phyloP scores from a whole-genome alignment of 2,329 filamentous ascomycete species.

The Fonsecaea monophora region DNA sequence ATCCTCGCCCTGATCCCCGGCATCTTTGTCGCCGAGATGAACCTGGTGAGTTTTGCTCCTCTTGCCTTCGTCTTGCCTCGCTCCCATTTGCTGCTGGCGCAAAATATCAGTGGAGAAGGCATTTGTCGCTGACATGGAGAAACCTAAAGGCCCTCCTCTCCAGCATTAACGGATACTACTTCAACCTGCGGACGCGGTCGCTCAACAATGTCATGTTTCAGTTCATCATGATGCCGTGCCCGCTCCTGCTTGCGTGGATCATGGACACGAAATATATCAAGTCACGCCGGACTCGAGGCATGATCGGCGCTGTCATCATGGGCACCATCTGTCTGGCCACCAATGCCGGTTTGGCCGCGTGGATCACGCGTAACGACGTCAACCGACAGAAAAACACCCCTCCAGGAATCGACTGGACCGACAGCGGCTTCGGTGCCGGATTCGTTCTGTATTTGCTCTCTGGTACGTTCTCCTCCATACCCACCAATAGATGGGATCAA shows the following conservation, averaged over 20 bases:
- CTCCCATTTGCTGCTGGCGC: not conserved
- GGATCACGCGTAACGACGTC: conserved; percentile 29
- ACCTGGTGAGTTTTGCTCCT: conserved; percentile 23
- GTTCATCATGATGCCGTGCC: conserved; percentile 34
- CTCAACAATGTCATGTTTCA: conserved; percentile 38
- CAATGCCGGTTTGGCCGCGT: conserved; percentile 32
- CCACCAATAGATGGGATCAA: not conserved
- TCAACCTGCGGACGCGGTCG: conserved; percentile 37
- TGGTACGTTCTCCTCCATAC: conserved; percentile 12
- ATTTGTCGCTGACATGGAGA: not conserved
- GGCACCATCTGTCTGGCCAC: conserved; percentile 28
- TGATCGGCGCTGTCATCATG: conserved; percentile 30
- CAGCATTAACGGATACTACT: conserved; percentile 34
- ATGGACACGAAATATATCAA: conserved; percentile 42
- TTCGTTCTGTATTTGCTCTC: conserved; percentile 33
- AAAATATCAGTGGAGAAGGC: not conserved
- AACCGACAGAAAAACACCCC: conserved; percentile 20
- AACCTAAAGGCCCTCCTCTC: conserved; percentile 14
- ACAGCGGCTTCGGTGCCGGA: conserved; percentile 27
- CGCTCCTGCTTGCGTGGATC: conserved; percentile 39
- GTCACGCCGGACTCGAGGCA: conserved; percentile 29
- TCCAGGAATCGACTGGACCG: conserved; percentile 32
- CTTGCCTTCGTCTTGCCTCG: not conserved
- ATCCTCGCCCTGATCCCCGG: conserved; percentile 29
- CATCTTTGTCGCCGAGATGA: conserved; percentile 36